phyloP scores from a whole-genome alignment of 352 stramenopile genomes.

The Globisporangium uncinulatum region DNA sequence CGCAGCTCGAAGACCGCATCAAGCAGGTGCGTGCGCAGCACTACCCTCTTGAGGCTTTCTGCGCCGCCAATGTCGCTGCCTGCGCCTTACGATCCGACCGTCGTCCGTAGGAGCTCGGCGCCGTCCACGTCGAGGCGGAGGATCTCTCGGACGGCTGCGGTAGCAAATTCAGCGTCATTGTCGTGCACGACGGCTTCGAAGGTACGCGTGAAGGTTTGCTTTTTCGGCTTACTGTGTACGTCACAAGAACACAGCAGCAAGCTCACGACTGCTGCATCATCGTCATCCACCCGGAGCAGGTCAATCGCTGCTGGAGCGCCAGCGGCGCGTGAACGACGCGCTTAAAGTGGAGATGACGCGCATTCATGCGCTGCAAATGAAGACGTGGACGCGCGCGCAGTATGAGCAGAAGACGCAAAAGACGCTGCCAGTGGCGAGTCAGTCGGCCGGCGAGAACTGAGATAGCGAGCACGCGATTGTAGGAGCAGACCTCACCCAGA shows the following conservation, averaged over 20 bases:
- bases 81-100: not conserved
- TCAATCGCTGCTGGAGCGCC: conserved; percentile 68
- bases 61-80: not conserved
- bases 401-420: conserved; percentile 81
- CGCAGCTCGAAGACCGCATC: conserved; percentile 50
- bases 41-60: not conserved
- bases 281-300: conserved; percentile 19
- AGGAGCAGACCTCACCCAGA: too few species aligned
- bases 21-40: conserved; percentile 19
- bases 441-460: conserved; percentile 56
- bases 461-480: not conserved
- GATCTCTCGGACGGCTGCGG: conserved; percentile 81
- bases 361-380: conserved; percentile 85
- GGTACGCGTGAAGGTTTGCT: conserved; percentile 15
- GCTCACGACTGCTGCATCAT: too few species aligned
- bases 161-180: conserved; percentile 79
- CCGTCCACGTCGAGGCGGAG: conserved; percentile 58
- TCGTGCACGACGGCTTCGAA: conserved; percentile 78
- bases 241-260: too few species aligned
- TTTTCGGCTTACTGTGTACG: not conserved
- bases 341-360: conserved; percentile 80
- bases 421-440: conserved; percentile 28
- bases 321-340: conserved; percentile 72
- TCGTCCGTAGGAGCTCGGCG: conserved; percentile 43
- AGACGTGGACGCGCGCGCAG: conserved; percentile 78